phyloP scores from a whole-genome alignment of 495 filamentous ascomycete genomes.

The Evernia prunastri region DNA sequence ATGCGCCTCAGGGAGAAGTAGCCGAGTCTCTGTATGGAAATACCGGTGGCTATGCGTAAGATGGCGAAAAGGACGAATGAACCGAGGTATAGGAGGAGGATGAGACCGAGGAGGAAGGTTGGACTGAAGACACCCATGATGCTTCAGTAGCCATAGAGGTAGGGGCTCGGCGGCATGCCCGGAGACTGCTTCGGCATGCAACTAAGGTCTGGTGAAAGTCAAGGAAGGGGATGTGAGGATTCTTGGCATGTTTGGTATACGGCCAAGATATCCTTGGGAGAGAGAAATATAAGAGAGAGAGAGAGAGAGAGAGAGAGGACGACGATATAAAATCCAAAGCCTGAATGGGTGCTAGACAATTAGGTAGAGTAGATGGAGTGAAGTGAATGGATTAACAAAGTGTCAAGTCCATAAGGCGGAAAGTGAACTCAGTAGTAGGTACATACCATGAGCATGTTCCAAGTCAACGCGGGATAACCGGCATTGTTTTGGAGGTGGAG shows the following conservation, averaged over 20 bases:
- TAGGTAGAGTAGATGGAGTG: too few relatives aligned
- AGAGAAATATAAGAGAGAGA: neutral
- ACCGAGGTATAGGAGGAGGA: constrained; percentile 80
- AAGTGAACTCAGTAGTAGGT: too few relatives aligned
- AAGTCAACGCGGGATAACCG: too few relatives aligned
- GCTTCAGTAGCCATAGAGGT: constrained; percentile 23
- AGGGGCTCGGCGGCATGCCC: constrained; percentile 20
- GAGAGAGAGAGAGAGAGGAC: neutral
- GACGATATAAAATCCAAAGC: neutral
- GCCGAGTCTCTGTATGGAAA: constrained; percentile 93
- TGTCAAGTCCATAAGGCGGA: too few relatives aligned
- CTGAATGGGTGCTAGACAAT: too few relatives aligned
- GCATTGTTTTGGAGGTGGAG: too few relatives aligned
- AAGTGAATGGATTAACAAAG: neutral
- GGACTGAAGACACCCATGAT: constrained; percentile 57
- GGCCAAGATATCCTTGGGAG: neutral
- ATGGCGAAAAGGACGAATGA: constrained; percentile 93
- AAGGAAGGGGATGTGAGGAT: neutral
- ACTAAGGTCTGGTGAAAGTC: neutral
- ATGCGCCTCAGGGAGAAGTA: constrained; percentile 87
- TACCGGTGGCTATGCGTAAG: constrained; percentile 81
- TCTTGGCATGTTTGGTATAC: constrained; percentile 2
- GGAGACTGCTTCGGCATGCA: constrained; percentile 12
- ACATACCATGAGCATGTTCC: too few relatives aligned
- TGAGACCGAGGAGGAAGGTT: constrained; percentile 75